Evolutionary conservation across 1,284 basidiomycete species (phyloP).

Genomic region (Rhodotorula sp.): DNA sequence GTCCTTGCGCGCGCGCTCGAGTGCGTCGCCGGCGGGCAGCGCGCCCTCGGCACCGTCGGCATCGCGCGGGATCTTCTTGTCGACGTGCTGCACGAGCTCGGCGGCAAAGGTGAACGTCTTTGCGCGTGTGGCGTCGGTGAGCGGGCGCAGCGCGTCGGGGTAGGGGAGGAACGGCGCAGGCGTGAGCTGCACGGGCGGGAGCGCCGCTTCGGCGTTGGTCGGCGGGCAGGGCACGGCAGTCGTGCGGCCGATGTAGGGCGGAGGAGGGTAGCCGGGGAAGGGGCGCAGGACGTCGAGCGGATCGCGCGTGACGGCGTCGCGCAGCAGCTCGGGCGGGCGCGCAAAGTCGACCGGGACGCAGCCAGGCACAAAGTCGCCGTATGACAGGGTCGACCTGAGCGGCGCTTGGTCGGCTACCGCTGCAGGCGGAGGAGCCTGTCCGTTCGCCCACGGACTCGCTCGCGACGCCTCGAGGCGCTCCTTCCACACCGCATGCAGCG

Average conservation of each 20-base stretch:
- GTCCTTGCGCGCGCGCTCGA: not conserved
- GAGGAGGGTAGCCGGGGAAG: not conserved
- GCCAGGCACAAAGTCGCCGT: conserved; percentile 2
- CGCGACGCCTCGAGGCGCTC: too few species aligned
- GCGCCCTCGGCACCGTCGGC: not conserved
- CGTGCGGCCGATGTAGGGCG: not conserved
- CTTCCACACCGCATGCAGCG: not conserved
- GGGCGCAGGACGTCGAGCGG: conserved; percentile 1
- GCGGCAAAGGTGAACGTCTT: not conserved
- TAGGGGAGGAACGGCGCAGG: conserved; percentile 13
- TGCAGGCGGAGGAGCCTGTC: not conserved
- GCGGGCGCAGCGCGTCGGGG: not conserved
- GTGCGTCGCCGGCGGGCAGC: not conserved
- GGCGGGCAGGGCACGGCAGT: not conserved
- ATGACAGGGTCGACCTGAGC: not conserved
- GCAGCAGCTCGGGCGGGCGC: too few species aligned
- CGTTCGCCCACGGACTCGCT: not conserved
- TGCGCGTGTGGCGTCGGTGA: not conserved
- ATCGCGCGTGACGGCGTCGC: not conserved
- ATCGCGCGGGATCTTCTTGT: not conserved
- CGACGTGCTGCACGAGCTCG: not conserved
- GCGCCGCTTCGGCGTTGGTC: too few species aligned
- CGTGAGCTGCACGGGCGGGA: not conserved
- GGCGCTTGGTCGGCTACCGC: not conserved
- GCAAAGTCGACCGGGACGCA: too few species aligned